Base-by-base conservation (phyloP, 208 protist genomes). In the Novymonas esmeraldas region DNA sequence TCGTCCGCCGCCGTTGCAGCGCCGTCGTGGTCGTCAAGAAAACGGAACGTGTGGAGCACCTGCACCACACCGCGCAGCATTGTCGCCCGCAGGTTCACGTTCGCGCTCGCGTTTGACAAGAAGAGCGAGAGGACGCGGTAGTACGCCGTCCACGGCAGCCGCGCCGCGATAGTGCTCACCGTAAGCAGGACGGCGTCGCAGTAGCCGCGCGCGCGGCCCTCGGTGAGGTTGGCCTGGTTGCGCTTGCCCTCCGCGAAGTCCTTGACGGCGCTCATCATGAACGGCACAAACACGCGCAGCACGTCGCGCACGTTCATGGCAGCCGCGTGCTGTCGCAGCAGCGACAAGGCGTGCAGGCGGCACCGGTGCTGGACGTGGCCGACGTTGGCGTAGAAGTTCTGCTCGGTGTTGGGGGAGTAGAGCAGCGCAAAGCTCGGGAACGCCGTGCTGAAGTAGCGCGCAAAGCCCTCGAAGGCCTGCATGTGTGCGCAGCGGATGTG, bases 211-310 rank as follows among this genome's bases (percentile, higher is more conserved):
- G 87, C 86, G 29, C 81, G 73, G 13, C 86, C 84, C 62, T 96
- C 92, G 18, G 87, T 93, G 49, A 93, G 45, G 72, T 95, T 95
- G 26, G 83, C 75, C 60, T 89, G 73, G 44, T 84, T 78, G 14
- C 89, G 75, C 76, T 95, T 95, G 24, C 92, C 92, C 58, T 95
- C 85, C 28, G 89, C 85, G 48, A 92, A 94, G 81, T 97, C 92
- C 64, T 92, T 92, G 28, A 97, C 80, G 3, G 80, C 85, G 46
- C 67, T 82, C 59, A 97, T 67, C 13, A 93, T 73, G 76, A 94
- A 97, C 22, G 92, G 92, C 13, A 97, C 74, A 70, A 97, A 93
- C 9, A 97, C 89, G 29, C 92, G 87, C 61, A 97, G 69, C 6
- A 91, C 22, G 64, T 97, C 89, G 48, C 92, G 92, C 34, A 89